Conservation (phyloP, 1,284 basidiomycete genomes). For the Caloboletus inedulis region DNA sequence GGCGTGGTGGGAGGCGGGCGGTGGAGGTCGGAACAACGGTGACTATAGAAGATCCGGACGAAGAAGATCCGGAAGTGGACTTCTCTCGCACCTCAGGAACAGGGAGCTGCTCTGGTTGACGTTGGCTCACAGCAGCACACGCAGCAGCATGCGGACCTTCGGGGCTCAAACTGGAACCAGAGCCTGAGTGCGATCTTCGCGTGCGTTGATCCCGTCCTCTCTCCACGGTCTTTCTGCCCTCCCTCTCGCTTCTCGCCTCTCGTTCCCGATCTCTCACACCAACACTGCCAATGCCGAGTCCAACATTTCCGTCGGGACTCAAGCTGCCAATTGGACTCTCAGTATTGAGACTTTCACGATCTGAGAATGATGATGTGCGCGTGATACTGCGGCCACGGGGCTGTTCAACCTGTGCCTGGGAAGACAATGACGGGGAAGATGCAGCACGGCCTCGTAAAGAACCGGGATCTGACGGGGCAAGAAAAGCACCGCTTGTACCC, state of each 20-base stretch:
- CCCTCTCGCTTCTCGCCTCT: constrained; percentile 33
- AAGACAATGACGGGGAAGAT: constrained; percentile 29
- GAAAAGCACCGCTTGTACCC: constrained; percentile 13
- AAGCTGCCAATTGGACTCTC: constrained; percentile 55
- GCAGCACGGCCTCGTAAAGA: constrained; percentile 26
- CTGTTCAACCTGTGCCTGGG: constrained; percentile 26
- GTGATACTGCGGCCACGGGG: constrained; percentile 55
- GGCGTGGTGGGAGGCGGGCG: constrained; percentile 25
- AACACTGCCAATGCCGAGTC: constrained; percentile 35
- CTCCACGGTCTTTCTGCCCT: constrained; percentile 30
- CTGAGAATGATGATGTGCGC: constrained; percentile 49
- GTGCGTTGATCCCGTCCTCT: constrained; percentile 43
- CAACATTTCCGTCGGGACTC: constrained; percentile 52
- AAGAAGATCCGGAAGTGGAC: constrained; percentile 19
- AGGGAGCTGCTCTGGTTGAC: constrained; percentile 3
- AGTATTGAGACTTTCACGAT: constrained; percentile 42
- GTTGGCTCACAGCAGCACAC: constrained; percentile 12
- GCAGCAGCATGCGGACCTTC: constrained; percentile 26
- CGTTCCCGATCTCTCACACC: constrained; percentile 31
- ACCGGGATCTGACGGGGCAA: constrained; percentile 25
- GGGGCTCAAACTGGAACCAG: constrained; percentile 47
- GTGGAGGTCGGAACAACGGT: constrained; percentile 13
- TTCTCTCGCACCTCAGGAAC: constrained; percentile 16
- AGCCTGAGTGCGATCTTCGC: constrained; percentile 35
- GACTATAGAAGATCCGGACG: constrained; percentile 28